These are phyloP conservation scores for Mycena maculata DNA, from an alignment of 768 basidiomycete species.

Conservation along the genomic window DNA sequence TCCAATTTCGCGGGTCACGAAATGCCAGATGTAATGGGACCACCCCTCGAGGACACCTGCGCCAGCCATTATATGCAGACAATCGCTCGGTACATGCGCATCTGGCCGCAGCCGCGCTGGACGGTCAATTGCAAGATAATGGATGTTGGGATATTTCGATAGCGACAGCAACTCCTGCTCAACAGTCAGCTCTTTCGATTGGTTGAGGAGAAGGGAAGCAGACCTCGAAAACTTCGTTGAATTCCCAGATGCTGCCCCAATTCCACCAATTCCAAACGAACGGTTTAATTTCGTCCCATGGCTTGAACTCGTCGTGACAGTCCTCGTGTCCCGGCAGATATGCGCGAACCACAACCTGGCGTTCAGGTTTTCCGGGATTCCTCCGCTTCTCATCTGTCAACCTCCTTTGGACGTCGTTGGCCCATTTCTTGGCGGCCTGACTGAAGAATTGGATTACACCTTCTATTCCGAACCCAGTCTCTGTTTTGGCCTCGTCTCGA, in stretches of 20 bases:
- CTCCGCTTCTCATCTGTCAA: slow-evolving; percentile 49
- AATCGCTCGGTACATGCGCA: slow-evolving; percentile 59
- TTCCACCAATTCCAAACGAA: slow-evolving; percentile 68
- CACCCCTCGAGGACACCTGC: slow-evolving; percentile 63
- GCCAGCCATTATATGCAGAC: slow-evolving; percentile 61
- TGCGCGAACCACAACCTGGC: slow-evolving; percentile 66
- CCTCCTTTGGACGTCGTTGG: slow-evolving; percentile 59
- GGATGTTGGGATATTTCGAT: slow-evolving; percentile 63
- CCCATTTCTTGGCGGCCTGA: slow-evolving; percentile 68
- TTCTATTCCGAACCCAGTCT: slow-evolving; percentile 61
- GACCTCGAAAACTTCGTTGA: slow-evolving; percentile 71
- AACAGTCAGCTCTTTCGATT: slow-evolving; percentile 16
- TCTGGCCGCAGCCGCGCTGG: slow-evolving; percentile 74
- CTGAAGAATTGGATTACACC: slow-evolving; percentile 68
- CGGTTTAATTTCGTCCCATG: slow-evolving; percentile 59
- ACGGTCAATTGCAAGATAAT: slow-evolving; percentile 70
- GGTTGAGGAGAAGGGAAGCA: slow-evolving; percentile 22
- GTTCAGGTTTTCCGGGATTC: slow-evolving; percentile 37
- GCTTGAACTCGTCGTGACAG: slow-evolving; percentile 61
- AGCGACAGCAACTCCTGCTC: slow-evolving; percentile 55
- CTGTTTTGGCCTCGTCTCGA: slow-evolving; percentile 35
- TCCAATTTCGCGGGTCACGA: slow-evolving; percentile 44
- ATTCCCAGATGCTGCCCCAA: slow-evolving; percentile 70
- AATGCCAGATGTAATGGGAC: slow-evolving; percentile 64
- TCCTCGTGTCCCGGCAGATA: slow-evolving; percentile 76